phyloP scores from a whole-genome alignment of 768 basidiomycete genomes.

The Hygrocybe punicea region DNA sequence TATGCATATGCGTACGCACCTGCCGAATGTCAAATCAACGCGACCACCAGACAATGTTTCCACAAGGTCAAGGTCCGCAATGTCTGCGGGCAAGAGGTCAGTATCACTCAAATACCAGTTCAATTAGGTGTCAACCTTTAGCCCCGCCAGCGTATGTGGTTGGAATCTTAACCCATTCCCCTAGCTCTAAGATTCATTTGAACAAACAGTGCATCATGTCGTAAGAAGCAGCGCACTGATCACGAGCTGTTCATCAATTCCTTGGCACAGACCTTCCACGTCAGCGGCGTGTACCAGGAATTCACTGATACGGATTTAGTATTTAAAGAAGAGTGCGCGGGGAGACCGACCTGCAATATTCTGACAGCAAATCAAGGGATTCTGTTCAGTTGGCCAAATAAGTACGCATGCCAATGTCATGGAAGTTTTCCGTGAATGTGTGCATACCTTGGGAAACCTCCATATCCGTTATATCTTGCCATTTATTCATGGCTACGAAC shows the following conservation, averaged over 20 bases:
- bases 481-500: constrained; percentile 98
- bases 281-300: constrained; percentile 98
- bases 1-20: constrained; percentile 37
- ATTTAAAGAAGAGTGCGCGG: neutral
- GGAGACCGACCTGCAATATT: constrained; percentile 70
- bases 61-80: constrained; percentile 79
- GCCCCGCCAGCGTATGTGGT: constrained; percentile 98
- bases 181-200: constrained; percentile 55
- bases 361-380: constrained; percentile 68
- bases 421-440: neutral
- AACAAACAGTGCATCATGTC: constrained; percentile 2
- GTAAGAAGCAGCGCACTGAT: constrained; percentile 47
- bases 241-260: constrained; percentile 90
- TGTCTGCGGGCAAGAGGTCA: constrained; percentile 44
- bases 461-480: constrained; percentile 96
- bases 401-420: neutral
- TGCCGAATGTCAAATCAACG: constrained; percentile 86
- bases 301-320: constrained; percentile 51
- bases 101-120: neutral
- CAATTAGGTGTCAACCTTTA: constrained; percentile 49
- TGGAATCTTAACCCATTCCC: constrained; percentile 87
- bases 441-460: constrained; percentile 72
- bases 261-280: constrained; percentile 95
- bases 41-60: constrained; percentile 74
- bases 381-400: constrained; percentile 42